Base-by-base conservation (phyloP, 345 rosid species). In the Syzygium aqueum region DNA sequence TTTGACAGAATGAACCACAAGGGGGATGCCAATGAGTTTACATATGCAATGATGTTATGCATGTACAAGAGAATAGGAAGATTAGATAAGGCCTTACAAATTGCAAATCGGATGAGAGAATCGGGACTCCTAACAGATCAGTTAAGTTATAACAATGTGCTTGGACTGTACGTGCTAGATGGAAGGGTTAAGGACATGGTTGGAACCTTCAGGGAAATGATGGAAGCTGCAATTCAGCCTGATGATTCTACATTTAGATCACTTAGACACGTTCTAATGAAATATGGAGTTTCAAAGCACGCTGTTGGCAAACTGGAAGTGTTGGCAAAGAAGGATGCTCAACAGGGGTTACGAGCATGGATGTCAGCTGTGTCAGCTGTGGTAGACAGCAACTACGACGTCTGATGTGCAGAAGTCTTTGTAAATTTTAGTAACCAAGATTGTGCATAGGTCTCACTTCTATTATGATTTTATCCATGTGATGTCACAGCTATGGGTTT, bases 1-100 rank as follows among this genome's bases (percentile, higher is more conserved):
- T 96, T 97, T 78, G 86, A 92, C 54, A 87, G 88, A 87, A 86
- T 97, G 94, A 96, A 95, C 91, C 91, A 84, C 87, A 92, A 89
- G 53, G 88, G 95, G 88, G 93, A 92, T 59, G 96, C 98, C 40
- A 97, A 96, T 87, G 98, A 97, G 90, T 97, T 96, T 86, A 89
- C 94, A 4, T 95, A 87, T 84, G 96, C 97, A 14, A 97, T 95
- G 99, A 95, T 96, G 96, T 73, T 95, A 86, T 91, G 97, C 56
- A 94, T 96, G 98, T 95, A 96, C 89, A 97, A 92, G 92, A 90
- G 93, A 89, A 94, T 94, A 50, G 93, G 95, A 77, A 92, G 95
- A 87, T 93, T 94, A n/a, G 95, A 93, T 51, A 96, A 95, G 89
- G 99, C 98, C 40, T 85, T 84, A 88, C 93, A 86, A 61, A 91